Conservation (phyloP, 768 basidiomycete genomes). For the Crepidotus variabilis region DNA sequence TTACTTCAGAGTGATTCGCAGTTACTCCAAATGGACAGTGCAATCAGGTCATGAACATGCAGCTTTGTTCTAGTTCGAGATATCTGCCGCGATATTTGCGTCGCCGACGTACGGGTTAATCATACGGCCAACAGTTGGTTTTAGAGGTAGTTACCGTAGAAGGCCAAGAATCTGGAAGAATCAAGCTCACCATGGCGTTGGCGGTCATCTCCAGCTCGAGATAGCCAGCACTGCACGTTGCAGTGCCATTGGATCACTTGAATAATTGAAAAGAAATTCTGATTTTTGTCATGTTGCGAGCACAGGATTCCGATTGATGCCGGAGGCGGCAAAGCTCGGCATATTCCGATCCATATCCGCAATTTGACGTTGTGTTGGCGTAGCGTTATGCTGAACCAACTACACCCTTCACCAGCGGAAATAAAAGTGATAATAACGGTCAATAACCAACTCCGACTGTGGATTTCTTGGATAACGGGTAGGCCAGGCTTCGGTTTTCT, state of each 20-base stretch:
- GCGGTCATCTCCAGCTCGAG: not conserved
- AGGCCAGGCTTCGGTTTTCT: not conserved
- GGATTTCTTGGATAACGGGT: conserved; percentile 1
- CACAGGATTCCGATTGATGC: not conserved
- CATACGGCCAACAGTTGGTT: not conserved
- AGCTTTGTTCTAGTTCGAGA: not conserved
- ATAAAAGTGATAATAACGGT: not conserved
- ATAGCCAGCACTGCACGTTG: not conserved
- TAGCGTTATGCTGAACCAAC: not conserved
- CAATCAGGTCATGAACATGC: not conserved
- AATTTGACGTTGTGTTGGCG: not conserved
- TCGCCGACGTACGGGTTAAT: not conserved
- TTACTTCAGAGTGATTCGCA: not conserved
- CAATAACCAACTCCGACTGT: not conserved
- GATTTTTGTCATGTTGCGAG: not conserved
- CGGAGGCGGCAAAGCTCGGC: not conserved
- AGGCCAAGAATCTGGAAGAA: not conserved
- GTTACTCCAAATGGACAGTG: not conserved
- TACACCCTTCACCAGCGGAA: not conserved
- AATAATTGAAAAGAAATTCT: not conserved
- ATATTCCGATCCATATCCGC: not conserved
- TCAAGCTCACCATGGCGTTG: not conserved
- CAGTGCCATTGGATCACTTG: not conserved
- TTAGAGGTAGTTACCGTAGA: too few species aligned
- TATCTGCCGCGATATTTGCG: not conserved